These are phyloP conservation scores for Vachellia pachyceras DNA, from an alignment of 306 rosid genomes.

Conservation along the genomic window DNA sequence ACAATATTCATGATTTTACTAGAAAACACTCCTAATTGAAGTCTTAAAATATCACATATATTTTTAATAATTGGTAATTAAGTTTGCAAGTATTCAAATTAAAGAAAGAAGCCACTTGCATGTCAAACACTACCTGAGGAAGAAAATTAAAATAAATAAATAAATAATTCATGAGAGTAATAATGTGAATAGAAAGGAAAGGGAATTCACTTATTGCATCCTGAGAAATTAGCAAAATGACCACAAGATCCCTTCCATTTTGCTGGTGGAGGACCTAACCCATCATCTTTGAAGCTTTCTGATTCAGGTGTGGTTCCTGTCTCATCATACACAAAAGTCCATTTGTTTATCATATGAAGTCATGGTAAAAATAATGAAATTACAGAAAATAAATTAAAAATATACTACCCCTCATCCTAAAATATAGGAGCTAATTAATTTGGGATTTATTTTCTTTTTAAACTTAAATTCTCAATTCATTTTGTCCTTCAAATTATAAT, in stretches of 20 bases:
- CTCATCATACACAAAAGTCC: background rate
- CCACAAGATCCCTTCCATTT: conserved; percentile 90
- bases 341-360: background rate
- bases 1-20: background rate
- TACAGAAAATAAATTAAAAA: background rate
- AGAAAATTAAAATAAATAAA: background rate
- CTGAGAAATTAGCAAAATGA: conserved; percentile 74
- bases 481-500: no score
- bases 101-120: background rate
- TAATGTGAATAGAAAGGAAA: background rate
- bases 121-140: background rate
- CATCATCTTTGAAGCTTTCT: conserved; percentile 77
- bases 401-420: no score
- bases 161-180: background rate
- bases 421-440: no score
- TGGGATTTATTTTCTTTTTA: no score
- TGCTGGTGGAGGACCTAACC: conserved; percentile 78
- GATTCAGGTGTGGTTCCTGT: conserved; percentile 80
- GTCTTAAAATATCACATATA: background rate
- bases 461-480: no score
- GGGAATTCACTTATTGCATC: conserved; percentile 80
- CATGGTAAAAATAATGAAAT: background rate
- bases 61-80: background rate
- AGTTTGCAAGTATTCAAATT: background rate
- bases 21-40: background rate